Base-by-base conservation (phyloP, 2,329 filamentous ascomycete species). In the Ascochyta koolunga region DNA sequence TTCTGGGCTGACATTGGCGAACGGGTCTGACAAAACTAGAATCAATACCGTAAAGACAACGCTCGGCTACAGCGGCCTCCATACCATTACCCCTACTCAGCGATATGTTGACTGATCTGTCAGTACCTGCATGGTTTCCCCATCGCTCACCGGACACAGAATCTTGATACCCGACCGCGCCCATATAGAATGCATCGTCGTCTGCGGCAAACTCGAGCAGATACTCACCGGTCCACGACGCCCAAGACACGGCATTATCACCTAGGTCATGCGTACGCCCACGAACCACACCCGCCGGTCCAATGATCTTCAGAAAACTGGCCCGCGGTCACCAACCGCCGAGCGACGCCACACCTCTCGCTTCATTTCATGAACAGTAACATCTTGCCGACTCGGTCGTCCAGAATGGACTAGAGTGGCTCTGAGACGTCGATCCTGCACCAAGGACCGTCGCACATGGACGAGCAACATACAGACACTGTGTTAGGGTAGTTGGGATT, bases 201-300 rank as follows among this genome's bases (percentile, higher is more conserved):
- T 43, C 35, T 29, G 22, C 40, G 27, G 41, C 18, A 37, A 29
- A 24, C 51, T 45, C 36, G 27, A 32, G 22, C 27, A 18, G 27
- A 33, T 32, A 45, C 49, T 67, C 59, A 65, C 65, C 65, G 62
- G 65, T 66, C 59, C 52, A 57, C 33, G n/a, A 39, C 48, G 21
- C 51, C 45, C 56, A 37, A 49, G 44, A 52, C 35, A 54, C 46
- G 44, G 42, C 50, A 54, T 52, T 27, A 47, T 38, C 37, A 32
- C 21, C 38, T 36, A 29, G 62, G 54, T 64, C 63, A 66, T 60
- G 59, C 52, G 59, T 49, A 51, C 59, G 36, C 43, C 49, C 39
- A 50, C 64, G 56, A 55, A 56, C 59, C 60, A 56, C 27, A 43
- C 18, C 35, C 48, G 58, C 54, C 58, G 54, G 41, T 36, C 22